Conservation (phyloP, 1,284 basidiomycete genomes). For the Ceratobasidium sp. region DNA sequence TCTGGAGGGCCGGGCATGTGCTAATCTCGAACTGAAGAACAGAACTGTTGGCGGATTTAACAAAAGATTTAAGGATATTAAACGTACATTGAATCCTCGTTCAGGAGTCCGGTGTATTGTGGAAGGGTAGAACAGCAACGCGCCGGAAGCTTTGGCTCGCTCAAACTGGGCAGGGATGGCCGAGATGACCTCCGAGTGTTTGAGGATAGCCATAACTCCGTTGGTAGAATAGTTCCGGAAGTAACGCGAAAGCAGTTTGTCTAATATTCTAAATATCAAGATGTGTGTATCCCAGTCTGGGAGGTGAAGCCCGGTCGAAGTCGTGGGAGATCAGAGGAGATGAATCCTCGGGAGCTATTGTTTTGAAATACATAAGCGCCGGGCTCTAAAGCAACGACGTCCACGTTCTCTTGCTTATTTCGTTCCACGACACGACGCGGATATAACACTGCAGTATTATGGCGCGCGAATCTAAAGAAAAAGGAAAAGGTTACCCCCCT, state of each 20-base stretch:
- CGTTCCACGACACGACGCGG: too few species aligned
- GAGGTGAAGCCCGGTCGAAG: too few species aligned
- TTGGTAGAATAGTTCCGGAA: neutral
- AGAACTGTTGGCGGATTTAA: constrained; percentile 15
- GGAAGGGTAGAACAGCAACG: constrained; percentile 83
- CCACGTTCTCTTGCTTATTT: too few species aligned
- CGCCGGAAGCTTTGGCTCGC: constrained; percentile 70
- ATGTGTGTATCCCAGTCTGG: too few species aligned
- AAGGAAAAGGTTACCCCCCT: neutral
- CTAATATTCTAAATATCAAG: neutral
- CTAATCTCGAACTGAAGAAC: constrained; percentile 79
- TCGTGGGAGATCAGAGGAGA: too few species aligned
- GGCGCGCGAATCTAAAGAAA: neutral
- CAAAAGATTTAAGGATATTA: neutral
- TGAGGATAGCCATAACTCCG: constrained; percentile 12
- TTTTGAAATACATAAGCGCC: too few species aligned
- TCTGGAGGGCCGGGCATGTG: constrained; percentile 82
- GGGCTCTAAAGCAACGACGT: too few species aligned
- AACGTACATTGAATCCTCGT: constrained; percentile 70
- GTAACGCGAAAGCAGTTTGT: neutral
- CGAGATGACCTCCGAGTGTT: constrained; percentile 65
- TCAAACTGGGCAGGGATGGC: constrained; percentile 72
- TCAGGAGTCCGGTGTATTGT: constrained; percentile 72
- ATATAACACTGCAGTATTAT: neutral
- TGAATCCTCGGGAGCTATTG: too few species aligned